Evolutionary conservation across 306 rosid genomes (phyloP), one percentile per base, ranked within the genome.

Genomic region (Hippophae tibetana): DNA sequence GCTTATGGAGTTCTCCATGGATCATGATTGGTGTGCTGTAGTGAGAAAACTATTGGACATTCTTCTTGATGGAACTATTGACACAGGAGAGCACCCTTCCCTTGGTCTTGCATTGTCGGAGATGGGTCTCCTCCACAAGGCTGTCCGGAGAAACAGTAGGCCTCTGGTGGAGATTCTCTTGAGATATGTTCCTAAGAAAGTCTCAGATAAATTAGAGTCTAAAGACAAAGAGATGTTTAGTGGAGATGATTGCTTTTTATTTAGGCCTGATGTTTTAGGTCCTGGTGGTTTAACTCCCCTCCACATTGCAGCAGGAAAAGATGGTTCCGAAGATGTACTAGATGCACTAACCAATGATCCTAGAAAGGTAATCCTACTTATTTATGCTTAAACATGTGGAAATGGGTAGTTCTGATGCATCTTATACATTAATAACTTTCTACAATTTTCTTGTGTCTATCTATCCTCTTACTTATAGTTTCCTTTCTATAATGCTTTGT

Each of bases 21-120:
- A 89, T 62, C 94, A 61, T 73, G 85, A 89, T 72, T 89, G 96
- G 94, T 83, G 86, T 69, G 86, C 94, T n/a, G 96, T 89, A 65
- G 81, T 79, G 72, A 89, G 77, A 61, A 85, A 83, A 56, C 88
- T 89, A 42, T 57, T 89, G 60, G 66, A 71, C 65, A 64, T 81
- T 63, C 70, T 89, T 68, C 75, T 83, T 75, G 88, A 77, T 47
- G 90, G 84, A 38, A 74, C 55, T 38, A 84, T 89, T 60, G 85
- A 77, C 41, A 52, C 70, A 0, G 88, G 86, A 71, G 84, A 71
- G 6, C 76, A 77, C 69, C 27, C 66, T 47, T 81, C 90, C 11
- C 50, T 68, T 50, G 79, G 81, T 58, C 75, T 81, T 46, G 84
- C 94, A 2, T 65, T 89, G 74, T 76, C 69, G 60, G 81, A 77